phyloP scores from a whole-genome alignment of 2,329 filamentous ascomycete species.

The Colletotrichum noveboracense region DNA sequence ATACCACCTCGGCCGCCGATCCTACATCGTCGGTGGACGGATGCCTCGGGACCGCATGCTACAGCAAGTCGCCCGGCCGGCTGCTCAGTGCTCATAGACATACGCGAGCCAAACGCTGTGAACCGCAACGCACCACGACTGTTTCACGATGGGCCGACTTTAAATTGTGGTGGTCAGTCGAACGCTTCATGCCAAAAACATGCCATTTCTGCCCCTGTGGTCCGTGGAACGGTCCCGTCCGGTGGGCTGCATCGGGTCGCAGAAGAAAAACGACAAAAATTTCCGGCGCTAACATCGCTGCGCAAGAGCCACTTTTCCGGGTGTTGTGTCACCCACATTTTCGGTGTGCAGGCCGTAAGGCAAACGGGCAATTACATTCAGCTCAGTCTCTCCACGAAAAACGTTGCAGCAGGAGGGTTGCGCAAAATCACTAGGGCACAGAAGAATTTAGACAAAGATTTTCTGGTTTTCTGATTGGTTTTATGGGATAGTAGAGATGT shows the following conservation, averaged over 20 bases:
- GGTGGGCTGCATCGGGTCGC: not conserved
- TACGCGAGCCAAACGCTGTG: not conserved
- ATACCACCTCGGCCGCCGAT: not conserved
- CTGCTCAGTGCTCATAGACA: not conserved
- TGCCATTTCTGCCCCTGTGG: not conserved
- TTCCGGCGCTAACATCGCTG: not conserved
- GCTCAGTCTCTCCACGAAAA: rapidly evolving
- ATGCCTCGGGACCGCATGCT: not conserved
- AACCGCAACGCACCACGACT: not conserved
- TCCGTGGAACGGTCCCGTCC: not conserved
- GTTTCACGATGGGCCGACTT: not conserved
- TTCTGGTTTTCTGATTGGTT: not conserved
- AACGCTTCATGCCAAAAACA: not conserved
- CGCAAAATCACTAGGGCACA: not conserved
- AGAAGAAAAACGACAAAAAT: not conserved
- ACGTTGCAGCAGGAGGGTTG: rapidly evolving
- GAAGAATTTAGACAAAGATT: not conserved
- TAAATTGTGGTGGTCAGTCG: not conserved
- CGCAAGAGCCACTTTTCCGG: not conserved
- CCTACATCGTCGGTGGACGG: not conserved
- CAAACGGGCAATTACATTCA: not conserved
- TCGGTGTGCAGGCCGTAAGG: not conserved
- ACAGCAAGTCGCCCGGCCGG: not conserved
- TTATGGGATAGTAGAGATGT: not conserved
- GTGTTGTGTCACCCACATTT: not conserved